Evolutionary conservation across 2,329 filamentous ascomycete genomes (phyloP).

Genomic region (Calonectria crousiana): DNA sequence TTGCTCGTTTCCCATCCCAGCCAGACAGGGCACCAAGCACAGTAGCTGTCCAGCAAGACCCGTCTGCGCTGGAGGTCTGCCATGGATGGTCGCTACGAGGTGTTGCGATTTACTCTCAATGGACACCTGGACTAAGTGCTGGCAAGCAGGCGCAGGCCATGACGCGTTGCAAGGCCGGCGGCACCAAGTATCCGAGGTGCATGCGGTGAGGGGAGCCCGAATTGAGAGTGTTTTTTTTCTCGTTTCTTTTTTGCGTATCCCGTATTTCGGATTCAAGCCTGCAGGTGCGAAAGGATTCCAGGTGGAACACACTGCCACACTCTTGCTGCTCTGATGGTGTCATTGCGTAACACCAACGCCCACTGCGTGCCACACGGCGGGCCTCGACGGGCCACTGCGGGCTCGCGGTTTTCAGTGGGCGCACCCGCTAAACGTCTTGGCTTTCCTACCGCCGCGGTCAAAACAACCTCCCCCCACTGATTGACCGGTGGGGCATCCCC

Average conservation of each 20-base stretch:
- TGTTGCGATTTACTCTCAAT: neutral
- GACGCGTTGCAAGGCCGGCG: neutral
- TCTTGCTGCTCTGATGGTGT: neutral
- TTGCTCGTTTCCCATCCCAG: neutral
- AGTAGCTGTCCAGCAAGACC: neutral
- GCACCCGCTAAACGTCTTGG: neutral
- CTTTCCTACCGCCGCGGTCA: neutral
- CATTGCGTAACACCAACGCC: constrained; percentile 3
- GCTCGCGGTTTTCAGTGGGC: neutral
- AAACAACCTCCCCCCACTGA: constrained; percentile 12
- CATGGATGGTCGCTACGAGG: neutral
- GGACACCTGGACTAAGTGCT: neutral
- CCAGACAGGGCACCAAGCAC: neutral
- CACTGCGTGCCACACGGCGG: neutral
- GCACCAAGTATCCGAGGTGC: neutral
- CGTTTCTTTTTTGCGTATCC: neutral
- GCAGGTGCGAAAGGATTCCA: neutral
- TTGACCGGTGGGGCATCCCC: neutral
- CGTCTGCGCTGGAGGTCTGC: neutral
- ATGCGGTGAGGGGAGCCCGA: neutral
- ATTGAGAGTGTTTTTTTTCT: too few species aligned
- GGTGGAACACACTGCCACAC: constrained; percentile 2
- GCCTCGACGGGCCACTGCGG: neutral
- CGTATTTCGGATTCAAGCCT: neutral
- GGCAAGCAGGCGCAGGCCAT: constrained; percentile 1